Percentiles rank a stretch among this genome's conserved stretches.
phyloP scores from a whole-genome alignment of 352 stramenopile species.

The Globisporangium iwayamae region DNA sequence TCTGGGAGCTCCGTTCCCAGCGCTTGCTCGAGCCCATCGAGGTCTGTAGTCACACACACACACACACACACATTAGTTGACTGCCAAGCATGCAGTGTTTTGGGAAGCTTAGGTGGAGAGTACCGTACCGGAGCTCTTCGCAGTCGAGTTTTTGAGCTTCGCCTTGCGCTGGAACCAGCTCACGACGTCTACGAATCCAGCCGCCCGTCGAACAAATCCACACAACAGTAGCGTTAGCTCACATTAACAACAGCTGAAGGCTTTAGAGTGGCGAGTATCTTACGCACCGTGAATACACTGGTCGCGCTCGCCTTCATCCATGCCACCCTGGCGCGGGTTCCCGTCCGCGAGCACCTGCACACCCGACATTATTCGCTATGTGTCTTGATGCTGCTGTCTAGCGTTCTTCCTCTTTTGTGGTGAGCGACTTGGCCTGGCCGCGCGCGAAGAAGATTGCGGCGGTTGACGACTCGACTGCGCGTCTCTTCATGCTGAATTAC shows the following conservation, averaged over 20 bases:
- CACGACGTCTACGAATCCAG: slow-evolving; percentile 50
- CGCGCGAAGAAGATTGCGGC: too few species aligned
- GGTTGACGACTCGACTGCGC: too few species aligned
- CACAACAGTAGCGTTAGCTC: not conserved
- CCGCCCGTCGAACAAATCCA: not conserved
- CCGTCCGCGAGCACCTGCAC: slow-evolving; percentile 71
- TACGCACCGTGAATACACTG: slow-evolving; percentile 74
- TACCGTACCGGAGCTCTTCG: slow-evolving; percentile 44
- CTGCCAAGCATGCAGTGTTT: not conserved
- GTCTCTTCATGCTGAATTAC: too few species aligned
- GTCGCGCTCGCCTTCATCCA: slow-evolving; percentile 73
- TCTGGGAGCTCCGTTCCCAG: slow-evolving; percentile 57
- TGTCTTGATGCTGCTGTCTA: not conserved
- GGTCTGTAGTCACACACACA: slow-evolving; percentile 29
- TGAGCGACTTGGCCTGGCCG: too few species aligned
- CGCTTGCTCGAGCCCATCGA: slow-evolving; percentile 70
- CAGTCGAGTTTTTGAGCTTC: slow-evolving; percentile 38
- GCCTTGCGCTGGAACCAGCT: slow-evolving; percentile 84
- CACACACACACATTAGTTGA: not conserved
- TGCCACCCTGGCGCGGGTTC: slow-evolving; percentile 71
- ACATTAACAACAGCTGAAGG: not conserved
- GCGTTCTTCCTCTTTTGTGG: not conserved
- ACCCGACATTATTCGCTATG: slow-evolving; percentile 46
- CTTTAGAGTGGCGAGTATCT: too few species aligned
- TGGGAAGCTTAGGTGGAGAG: not conserved